Conservation (phyloP, 306 rosid species). For the Arachis stenosperma region DNA sequence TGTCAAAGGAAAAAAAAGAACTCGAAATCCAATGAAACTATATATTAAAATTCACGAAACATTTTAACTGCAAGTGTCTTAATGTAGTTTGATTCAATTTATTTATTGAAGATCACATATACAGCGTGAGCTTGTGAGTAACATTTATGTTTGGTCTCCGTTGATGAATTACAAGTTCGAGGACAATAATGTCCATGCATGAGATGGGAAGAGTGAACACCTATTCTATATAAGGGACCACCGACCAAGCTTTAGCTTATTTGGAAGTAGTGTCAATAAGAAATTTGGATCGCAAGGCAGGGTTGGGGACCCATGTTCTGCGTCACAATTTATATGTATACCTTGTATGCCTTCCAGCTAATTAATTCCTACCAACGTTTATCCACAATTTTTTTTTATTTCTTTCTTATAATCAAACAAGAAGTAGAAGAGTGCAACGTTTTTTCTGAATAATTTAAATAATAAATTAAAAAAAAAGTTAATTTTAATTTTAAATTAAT, state of each 20-base stretch:
- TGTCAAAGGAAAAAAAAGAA: not conserved
- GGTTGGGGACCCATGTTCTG: slow-evolving; percentile 5
- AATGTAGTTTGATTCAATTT: too few species aligned
- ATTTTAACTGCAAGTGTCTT: not conserved
- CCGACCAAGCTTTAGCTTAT: not conserved
- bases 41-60: not conserved
- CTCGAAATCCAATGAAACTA: not conserved
- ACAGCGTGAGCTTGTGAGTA: too few species aligned
- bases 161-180: not conserved
- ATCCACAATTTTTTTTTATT: not conserved
- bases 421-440: not conserved
- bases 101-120: too few species aligned
- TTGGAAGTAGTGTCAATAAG: not conserved
- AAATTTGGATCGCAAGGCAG: too few species aligned
- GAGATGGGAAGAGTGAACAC: not conserved
- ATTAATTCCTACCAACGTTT: slow-evolving; percentile 21
- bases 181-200: not conserved
- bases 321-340: not conserved
- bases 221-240: slow-evolving; percentile 13
- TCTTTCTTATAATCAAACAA: not conserved
- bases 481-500: too few species aligned
- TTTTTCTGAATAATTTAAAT: too few species aligned
- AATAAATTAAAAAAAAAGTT: too few species aligned
- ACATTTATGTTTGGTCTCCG: not conserved
- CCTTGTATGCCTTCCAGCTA: slow-evolving; percentile 34